These are phyloP conservation scores for Dicorynia guianensis DNA, from an alignment of 306 rosid species.

Conservation along the genomic window DNA sequence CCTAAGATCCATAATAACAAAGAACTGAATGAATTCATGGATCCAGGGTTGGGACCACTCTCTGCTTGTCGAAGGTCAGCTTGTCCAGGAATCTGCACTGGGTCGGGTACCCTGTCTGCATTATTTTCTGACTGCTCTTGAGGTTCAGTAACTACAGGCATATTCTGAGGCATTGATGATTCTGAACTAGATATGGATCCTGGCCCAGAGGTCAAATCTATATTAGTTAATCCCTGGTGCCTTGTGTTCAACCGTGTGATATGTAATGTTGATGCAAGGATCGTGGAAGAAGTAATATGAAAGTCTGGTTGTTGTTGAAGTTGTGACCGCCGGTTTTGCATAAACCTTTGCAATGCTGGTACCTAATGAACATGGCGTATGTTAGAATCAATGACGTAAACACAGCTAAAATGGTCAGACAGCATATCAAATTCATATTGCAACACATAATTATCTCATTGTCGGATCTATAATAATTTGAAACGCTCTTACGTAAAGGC, in stretches of 20 bases:
- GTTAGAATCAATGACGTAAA: slow-evolving; percentile 24
- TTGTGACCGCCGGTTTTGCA: slow-evolving; percentile 89
- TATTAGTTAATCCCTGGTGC: slow-evolving; percentile 58
- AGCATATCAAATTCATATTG: slow-evolving; percentile 11
- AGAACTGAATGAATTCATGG: slow-evolving; percentile 83
- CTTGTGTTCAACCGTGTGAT: slow-evolving; percentile 95
- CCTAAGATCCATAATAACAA: slow-evolving; percentile 88
- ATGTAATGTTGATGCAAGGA: slow-evolving; percentile 97
- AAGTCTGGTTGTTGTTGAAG: slow-evolving; percentile 95
- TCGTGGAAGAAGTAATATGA: slow-evolving; percentile 93
- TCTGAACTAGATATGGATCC: slow-evolving; percentile 67
- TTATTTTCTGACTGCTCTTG: slow-evolving; percentile 60
- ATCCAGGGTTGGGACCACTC: slow-evolving; percentile 72
- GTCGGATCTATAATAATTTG: slow-evolving; percentile 7
- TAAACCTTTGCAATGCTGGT: slow-evolving; percentile 94
- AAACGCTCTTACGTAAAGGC: not conserved
- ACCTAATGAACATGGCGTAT: slow-evolving; percentile 54
- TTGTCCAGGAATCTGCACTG: slow-evolving; percentile 58
- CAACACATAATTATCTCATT: not conserved
- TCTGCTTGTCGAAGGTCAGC: slow-evolving; percentile 68
- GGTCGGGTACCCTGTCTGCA: slow-evolving; percentile 52
- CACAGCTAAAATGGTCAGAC: slow-evolving; percentile 13
- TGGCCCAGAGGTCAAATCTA: slow-evolving; percentile 55
- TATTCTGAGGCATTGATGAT: slow-evolving; percentile 51
- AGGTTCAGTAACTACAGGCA: slow-evolving; percentile 49